Percentiles rank a stretch among this genome's conserved stretches.
Evolutionary conservation across 179 eudicot species (phyloP).

Genomic region (Silene vulgaris): DNA sequence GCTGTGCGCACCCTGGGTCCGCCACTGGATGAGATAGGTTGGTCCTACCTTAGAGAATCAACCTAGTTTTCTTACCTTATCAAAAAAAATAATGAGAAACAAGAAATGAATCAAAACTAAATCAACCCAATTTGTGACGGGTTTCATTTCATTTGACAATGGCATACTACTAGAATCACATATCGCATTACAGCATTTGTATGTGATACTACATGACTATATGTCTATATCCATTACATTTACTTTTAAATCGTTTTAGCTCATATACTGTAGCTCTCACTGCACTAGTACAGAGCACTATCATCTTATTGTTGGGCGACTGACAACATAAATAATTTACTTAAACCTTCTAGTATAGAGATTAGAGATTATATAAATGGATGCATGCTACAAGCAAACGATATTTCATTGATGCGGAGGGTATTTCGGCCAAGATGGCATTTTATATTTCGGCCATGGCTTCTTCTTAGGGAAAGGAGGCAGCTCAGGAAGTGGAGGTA

Average conservation of each 20-base stretch:
- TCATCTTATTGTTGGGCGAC: not conserved
- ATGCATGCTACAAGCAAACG: not conserved
- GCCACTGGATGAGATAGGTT: no score
- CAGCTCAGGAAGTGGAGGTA: not conserved
- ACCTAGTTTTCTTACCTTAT: no score
- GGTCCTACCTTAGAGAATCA: no score
- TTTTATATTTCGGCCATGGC: not conserved
- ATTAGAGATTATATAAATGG: not conserved
- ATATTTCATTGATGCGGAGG: slow-evolving; percentile 16
- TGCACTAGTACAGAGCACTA: not conserved
- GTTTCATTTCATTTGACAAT: not conserved
- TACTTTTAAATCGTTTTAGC: not conserved
- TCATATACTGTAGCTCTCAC: not conserved
- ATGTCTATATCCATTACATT: not conserved
- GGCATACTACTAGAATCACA: not conserved
- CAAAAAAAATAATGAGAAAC: no score
- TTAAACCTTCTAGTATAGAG: no score
- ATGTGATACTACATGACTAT: not conserved
- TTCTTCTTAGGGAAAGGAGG: slow-evolving; percentile 8
- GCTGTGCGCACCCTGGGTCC: no score
- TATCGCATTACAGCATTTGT: no score
- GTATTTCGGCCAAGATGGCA: not conserved
- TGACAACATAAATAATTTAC: not conserved
- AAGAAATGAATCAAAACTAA: no score
- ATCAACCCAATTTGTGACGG: not conserved